Evolutionary conservation across 768 basidiomycete species (phyloP), one percentile per base, ranked within the genome.

Genomic region (Pholiota microspora): DNA sequence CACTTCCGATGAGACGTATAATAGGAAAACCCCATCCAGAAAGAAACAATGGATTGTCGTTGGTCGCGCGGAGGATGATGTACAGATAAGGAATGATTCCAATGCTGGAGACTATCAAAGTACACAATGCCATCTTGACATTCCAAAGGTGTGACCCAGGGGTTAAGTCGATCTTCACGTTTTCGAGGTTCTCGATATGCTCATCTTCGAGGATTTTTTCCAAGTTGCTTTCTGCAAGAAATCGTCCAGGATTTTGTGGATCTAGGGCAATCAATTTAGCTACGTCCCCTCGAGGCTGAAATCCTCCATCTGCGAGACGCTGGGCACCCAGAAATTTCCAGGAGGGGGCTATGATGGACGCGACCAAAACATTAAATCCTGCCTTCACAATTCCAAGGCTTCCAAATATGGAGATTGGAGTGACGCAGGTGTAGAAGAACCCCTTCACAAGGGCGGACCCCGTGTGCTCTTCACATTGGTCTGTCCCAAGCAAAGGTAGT

Each of bases 381-480:
- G 54, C 58, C 27, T 38, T 23, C 12, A 55, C 58, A 34, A 50
- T 53, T 7, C 58, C 58, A 18, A 59, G 50, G 32, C 58, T 59
- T 8, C 58, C 58, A 34, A 59, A 59, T 32, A 59, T 55, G 0
- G 58, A 59, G 32, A 59, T 27, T 8, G 54, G 54, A 10, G 58
- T 36, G 10, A 51, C 46, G 7, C 49, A 36, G 16, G 51, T 31
- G 52, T 59, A 59, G n/a, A 59, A 45, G 13, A 49, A 55, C 2
- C 58, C 58, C 24, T 45, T 49, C 16, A 55, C 45, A 2, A 59
- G 50, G 9, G 54, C 58, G 32, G 58, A 52, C 13, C 50, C 51
- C 6, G 55, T 45, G 34, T 55, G 58, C n/a, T 45, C 38, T 25
- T 59, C 58, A 51, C 58, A 59, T 45, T 59, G 58, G 34, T 59